Conservation (phyloP, 1,139 yeast genomes). For the Taphrina populina region DNA sequence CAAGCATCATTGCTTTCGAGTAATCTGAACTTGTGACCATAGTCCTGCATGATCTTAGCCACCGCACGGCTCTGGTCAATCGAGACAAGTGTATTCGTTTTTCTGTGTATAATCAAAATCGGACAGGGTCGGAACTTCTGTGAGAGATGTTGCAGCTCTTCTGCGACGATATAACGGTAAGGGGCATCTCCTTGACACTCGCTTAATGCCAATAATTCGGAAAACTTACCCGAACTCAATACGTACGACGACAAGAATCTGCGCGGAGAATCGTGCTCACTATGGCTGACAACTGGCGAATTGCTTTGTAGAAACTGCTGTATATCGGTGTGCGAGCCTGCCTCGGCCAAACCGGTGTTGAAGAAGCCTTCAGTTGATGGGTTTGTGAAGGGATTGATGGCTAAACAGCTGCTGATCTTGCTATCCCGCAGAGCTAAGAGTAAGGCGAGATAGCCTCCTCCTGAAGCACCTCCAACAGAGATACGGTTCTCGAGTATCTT, state of each 20-base stretch:
- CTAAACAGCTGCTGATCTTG: conserved; percentile 12
- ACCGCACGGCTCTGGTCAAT: conserved; percentile 16
- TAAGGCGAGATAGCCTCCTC: conserved; percentile 54
- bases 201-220: conserved; percentile 1
- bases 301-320: conserved; percentile 6
- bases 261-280: background rate
- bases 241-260: conserved; percentile 12
- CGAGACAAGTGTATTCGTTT: conserved; percentile 15
- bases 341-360: background rate
- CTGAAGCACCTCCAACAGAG: conserved; percentile 53
- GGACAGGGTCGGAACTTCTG: conserved; percentile 2
- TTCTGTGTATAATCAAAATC: conserved; percentile 19
- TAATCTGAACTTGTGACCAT: background rate
- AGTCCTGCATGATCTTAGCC: too few relatives aligned
- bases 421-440: conserved; percentile 44
- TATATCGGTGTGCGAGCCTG: background rate
- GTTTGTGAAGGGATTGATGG: conserved; percentile 21
- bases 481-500: conserved; percentile 46
- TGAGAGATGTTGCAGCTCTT: background rate
- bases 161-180: background rate
- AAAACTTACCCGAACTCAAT: conserved; percentile 15
- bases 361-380: conserved; percentile 11
- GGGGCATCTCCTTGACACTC: conserved; percentile 4
- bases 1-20: too few relatives aligned
- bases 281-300: conserved; percentile 8